Base-by-base conservation (phyloP, 768 basidiomycete species). In the Trametes maxima region DNA sequence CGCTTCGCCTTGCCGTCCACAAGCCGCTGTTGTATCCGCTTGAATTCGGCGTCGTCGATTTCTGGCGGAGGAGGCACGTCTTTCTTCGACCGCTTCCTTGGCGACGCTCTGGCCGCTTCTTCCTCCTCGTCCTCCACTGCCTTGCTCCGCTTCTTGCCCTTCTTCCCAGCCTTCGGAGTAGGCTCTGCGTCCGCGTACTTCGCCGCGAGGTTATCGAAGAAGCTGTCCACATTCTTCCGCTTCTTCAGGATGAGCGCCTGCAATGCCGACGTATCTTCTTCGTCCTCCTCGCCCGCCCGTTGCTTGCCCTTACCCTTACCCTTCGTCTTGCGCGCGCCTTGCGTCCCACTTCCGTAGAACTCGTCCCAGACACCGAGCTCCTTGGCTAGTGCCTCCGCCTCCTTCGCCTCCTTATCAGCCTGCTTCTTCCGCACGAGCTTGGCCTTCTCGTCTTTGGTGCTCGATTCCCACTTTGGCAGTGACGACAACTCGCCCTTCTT, bases 291-390 rank as follows among this genome's bases (percentile, higher is more conserved):
- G 0, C 71, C 73, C 8, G 60, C 67, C 63, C 55, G 65, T 69
- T 49, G 67, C 70, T 70, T 73, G 21, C 69, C 75, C 63, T 82
- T 87, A 1, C 74, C 78, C 66, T 85, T 86, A 12, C 76, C 78
- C 45, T 84, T 84, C 14, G 75, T 74, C 73, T 84, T 85, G 64
- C 85, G 80, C 37, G 84, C 77, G 7, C 85, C 83, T 1, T 80
- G 73, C 74, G 88, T 90, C 3, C 90, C 92, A 63, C 79, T 85
- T 5, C 90, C 92, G 69, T 91, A 94, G 68, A 94, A 94, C 67
- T 94, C 92, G 57, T 97, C 94, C 93, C 94, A 95, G 11, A 97
- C 90, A 2, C 94, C 95, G 16, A 98, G 75, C 64, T 93, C 92
- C 66, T 86, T 92, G 5, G 95, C 95, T 43, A 88, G 76, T 19